Percentiles rank a stretch among this genome's conserved stretches.
Conservation (phyloP, 352 stramenopile genomes). For the Thalassiosira exigua region DNA sequence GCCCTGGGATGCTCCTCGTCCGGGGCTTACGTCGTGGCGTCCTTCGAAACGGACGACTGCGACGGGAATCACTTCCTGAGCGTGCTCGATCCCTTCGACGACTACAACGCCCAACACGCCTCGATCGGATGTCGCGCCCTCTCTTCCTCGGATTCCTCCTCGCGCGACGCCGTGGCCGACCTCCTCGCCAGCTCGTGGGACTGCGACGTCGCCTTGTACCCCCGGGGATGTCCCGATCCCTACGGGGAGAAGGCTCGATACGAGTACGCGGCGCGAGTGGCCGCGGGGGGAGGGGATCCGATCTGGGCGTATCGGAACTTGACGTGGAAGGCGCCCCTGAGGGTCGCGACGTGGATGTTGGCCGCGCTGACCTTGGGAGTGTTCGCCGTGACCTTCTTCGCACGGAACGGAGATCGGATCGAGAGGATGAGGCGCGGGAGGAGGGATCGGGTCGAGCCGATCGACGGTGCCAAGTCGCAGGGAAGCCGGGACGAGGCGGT, state of each 20-base stretch:
- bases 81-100: constrained; percentile 18
- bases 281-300: background rate
- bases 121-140: constrained; percentile 41
- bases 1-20: constrained; percentile 44
- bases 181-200: constrained; percentile 35
- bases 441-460: too few species aligned
- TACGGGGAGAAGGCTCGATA: constrained; percentile 49
- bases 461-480: too few species aligned
- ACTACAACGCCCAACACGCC: constrained; percentile 46
- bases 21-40: constrained; percentile 34
- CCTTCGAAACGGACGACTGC: constrained; percentile 45
- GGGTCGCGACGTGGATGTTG: background rate
- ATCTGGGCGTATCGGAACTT: constrained; percentile 8
- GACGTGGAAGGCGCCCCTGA: background rate
- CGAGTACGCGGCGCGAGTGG: constrained; percentile 8
- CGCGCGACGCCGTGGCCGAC: background rate
- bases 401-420: too few species aligned
- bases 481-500: too few species aligned
- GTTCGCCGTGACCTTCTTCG: constrained; percentile 4
- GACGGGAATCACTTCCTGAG: constrained; percentile 54
- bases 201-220: constrained; percentile 53
- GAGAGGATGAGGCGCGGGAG: too few species aligned
- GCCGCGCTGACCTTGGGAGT: background rate
- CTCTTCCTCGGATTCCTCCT: too few species aligned
- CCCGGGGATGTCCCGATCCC: constrained; percentile 65